Conservation (phyloP, 306 rosid species). For the Nissolia schottii region DNA sequence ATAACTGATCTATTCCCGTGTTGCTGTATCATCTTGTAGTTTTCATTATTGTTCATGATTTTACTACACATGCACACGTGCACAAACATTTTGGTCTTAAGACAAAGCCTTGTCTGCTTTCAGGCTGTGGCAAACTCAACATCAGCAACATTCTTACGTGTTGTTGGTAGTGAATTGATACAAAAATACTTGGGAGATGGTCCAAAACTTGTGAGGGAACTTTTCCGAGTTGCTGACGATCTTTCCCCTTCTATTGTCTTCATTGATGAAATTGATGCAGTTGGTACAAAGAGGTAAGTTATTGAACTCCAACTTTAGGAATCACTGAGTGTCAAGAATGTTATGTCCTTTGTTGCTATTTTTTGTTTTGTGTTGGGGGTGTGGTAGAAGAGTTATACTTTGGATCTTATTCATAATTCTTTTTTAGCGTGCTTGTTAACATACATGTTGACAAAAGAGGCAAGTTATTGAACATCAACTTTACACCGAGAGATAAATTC, state of each 20-base stretch:
- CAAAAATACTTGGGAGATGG: conserved; percentile 98
- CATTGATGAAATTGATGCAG: conserved; percentile 95
- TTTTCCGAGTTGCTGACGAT: conserved; percentile 96
- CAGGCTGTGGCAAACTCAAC: conserved; percentile 99
- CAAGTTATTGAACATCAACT: conserved; percentile 19
- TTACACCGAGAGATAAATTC: not conserved
- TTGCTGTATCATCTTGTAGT: not conserved
- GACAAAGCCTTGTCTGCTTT: conserved; percentile 17
- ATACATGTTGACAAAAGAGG: no score
- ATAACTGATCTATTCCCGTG: not conserved
- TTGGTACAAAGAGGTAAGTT: conserved; percentile 89
- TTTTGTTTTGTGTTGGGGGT: not conserved
- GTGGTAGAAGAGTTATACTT: not conserved
- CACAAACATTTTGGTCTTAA: not conserved
- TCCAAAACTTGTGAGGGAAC: conserved; percentile 96
- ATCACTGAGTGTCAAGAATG: not conserved
- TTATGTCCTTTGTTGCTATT: not conserved
- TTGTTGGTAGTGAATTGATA: conserved; percentile 97
- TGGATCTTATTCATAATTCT: not conserved
- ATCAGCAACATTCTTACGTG: conserved; percentile 96
- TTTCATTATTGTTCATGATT: not conserved
- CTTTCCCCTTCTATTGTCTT: conserved; percentile 97
- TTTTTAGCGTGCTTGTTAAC: no score
- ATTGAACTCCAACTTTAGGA: not conserved
- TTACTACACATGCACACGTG: not conserved